A percentile compares a stretch with the other conserved stretches of the same genome.
These are phyloP conservation scores for Penicillium palitans DNA, from an alignment of 2,329 filamentous ascomycete species.

Conservation along the genomic window DNA sequence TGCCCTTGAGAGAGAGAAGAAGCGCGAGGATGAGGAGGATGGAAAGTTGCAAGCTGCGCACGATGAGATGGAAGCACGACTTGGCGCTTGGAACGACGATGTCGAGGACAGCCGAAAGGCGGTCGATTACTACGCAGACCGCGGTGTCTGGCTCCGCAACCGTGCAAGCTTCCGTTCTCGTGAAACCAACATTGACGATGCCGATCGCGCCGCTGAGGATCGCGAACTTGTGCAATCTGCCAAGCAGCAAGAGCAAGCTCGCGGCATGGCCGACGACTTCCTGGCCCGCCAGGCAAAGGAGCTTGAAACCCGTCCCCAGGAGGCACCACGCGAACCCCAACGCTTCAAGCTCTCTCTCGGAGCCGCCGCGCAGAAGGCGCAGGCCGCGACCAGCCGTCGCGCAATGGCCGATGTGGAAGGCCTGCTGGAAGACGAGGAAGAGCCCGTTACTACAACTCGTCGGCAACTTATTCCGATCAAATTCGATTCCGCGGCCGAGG, in stretches of 20 bases:
- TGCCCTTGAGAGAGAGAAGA: constrained; percentile 80
- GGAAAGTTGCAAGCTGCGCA: constrained; percentile 63
- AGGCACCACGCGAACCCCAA: constrained; percentile 58
- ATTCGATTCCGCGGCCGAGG: constrained; percentile 68
- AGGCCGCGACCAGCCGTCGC: constrained; percentile 62
- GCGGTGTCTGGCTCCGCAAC: constrained; percentile 79
- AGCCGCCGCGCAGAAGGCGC: constrained; percentile 75
- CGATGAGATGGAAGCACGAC: constrained; percentile 68
- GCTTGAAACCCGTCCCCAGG: constrained; percentile 52
- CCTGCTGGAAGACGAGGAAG: constrained; percentile 91
- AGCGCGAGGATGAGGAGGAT: constrained; percentile 74
- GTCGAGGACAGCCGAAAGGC: constrained; percentile 70
- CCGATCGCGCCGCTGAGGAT: constrained; percentile 75
- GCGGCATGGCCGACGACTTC: constrained; percentile 87
- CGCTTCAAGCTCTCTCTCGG: constrained; percentile 92
- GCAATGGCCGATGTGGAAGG: constrained; percentile 94
- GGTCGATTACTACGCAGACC: constrained; percentile 84
- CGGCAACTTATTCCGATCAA: constrained; percentile 79
- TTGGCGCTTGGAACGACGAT: constrained; percentile 87
- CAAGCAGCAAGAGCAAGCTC: constrained; percentile 73
- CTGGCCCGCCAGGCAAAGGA: constrained; percentile 80
- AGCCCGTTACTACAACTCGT: constrained; percentile 66
- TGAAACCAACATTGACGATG: constrained; percentile 76
- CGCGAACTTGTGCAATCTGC: constrained; percentile 69
- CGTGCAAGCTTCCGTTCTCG: constrained; percentile 70